Evolutionary conservation across 1,284 basidiomycete species (phyloP), one percentile per base, ranked within the genome.

Genomic region (Ustilago curta): DNA sequence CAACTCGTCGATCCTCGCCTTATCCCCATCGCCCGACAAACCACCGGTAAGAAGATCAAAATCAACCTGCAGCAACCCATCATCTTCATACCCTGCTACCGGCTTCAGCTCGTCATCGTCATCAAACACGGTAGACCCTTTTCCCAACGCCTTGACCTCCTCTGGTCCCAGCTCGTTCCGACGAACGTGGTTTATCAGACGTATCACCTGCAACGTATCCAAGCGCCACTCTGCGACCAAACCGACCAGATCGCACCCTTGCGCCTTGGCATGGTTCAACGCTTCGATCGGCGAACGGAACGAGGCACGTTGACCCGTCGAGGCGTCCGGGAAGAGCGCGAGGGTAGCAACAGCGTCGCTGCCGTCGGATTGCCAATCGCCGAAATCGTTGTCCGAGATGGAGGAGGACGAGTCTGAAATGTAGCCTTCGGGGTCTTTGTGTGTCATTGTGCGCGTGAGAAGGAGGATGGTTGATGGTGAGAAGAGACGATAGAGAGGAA

Each of bases 181-280:
- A 0, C 83, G 58, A 4, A 82, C 59, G 57, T 81, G 72, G 54
- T 84, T 84, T 74, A 84, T 73, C 21, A 84, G 68, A 0, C 83
- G 74, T 45, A 84, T 83, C 21, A 77, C 75, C 55, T 81, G 77
- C 8, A 84, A 56, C 21, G 83, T 63, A 50, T 84, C 83, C 19
- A 84, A 70, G 12, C 61, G 18, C 8, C 78, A 57, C 2, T 48
- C 39, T 3, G 42, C 8, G 0, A 82, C 81, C 14, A 83, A 49
- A 9, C 47, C 48, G 8, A 69, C 68, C 8, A 83, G 45, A 54
- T 84, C 82, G 61, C 79, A 81, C 1, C 78, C 83, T 8, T 63
- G 35, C 11, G 27, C 29, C 44, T 72, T 73, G 25, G 79, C 74
- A 35, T 80, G 59, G 11, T 73, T 29, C 25, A 84, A 63, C 25